phyloP scores from a whole-genome alignment of 768 basidiomycete species.

The Lactarius psammicola region DNA sequence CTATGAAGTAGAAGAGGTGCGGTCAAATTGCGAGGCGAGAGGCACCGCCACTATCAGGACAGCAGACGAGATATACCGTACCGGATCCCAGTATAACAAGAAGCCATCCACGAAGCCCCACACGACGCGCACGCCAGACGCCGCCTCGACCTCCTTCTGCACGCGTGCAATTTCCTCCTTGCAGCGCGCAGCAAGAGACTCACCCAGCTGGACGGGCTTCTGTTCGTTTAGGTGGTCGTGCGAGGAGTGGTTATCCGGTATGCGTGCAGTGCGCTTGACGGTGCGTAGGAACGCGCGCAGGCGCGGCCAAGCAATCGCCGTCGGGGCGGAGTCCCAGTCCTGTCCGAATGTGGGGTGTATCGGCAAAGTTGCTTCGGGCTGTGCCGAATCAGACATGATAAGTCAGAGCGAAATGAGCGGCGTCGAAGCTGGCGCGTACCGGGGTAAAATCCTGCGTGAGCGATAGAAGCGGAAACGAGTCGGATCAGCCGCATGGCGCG shows the following conservation, averaged over 20 bases:
- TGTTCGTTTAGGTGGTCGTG: slow-evolving; percentile 94
- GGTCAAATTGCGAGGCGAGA: background rate
- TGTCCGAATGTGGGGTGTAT: slow-evolving; percentile 79
- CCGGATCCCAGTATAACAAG: slow-evolving; percentile 86
- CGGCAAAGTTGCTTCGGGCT: slow-evolving; percentile 77
- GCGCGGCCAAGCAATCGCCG: slow-evolving; percentile 84
- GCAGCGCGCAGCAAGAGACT: slow-evolving; percentile 49
- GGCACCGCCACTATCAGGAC: background rate
- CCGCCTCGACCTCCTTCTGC: slow-evolving; percentile 42
- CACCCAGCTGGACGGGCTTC: slow-evolving; percentile 61
- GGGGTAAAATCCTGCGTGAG: slow-evolving; percentile 80
- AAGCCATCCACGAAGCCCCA: slow-evolving; percentile 95
- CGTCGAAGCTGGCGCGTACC: slow-evolving; percentile 42
- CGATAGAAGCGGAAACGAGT: slow-evolving; percentile 18
- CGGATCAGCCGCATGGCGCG: slow-evolving; percentile 7
- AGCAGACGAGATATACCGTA: slow-evolving; percentile 35
- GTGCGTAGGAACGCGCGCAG: slow-evolving; percentile 60
- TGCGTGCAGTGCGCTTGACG: slow-evolving; percentile 63
- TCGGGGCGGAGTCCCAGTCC: slow-evolving; percentile 91
- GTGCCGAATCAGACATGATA: slow-evolving; percentile 7
- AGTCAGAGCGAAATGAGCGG: background rate
- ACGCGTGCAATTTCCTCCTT: slow-evolving; percentile 50
- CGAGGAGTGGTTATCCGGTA: slow-evolving; percentile 70
- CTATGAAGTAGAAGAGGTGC: slow-evolving; percentile 37
- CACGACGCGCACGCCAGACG: slow-evolving; percentile 49